Evolutionary conservation across 2,329 filamentous ascomycete genomes (phyloP).

Genomic region (Penicillium palitans): DNA sequence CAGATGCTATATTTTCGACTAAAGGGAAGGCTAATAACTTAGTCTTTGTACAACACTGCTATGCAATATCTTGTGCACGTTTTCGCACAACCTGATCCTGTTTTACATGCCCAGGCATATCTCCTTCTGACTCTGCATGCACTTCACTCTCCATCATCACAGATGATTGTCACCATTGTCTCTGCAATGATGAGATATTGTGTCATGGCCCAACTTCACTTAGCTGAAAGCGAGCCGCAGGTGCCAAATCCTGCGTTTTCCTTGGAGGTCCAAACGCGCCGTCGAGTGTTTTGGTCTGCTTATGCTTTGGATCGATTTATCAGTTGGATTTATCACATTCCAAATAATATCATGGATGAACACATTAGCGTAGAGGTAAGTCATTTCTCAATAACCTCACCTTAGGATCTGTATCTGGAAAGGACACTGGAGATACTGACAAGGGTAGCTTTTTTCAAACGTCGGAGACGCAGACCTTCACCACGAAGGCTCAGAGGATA

Average conservation of each 20-base stretch:
- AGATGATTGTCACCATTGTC: constrained; percentile 18
- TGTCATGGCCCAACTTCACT: constrained; percentile 16
- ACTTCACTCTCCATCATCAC: constrained; percentile 19
- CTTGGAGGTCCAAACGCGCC: constrained; percentile 16
- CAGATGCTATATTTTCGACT: background rate
- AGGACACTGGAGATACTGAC: background rate
- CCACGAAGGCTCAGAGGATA: background rate
- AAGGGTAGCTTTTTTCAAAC: constrained; percentile 16
- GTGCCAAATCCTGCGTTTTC: constrained; percentile 7
- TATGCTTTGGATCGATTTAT: constrained; percentile 20
- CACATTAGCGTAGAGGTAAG: constrained; percentile 17
- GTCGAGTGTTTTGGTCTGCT: constrained; percentile 21
- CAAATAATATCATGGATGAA: constrained; percentile 18
- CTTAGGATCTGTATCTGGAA: no score
- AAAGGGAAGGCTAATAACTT: background rate
- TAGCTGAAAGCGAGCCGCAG: constrained; percentile 11
- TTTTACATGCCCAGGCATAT: constrained; percentile 20
- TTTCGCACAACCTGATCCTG: constrained; percentile 6
- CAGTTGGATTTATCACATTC: constrained; percentile 21
- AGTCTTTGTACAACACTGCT: constrained; percentile 17
- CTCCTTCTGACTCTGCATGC: constrained; percentile 19
- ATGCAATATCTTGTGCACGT: constrained; percentile 13
- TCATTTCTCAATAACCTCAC: background rate
- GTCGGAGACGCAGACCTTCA: constrained; percentile 14
- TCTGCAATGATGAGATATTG: constrained; percentile 19